Evolutionary conservation across 345 rosid species (phyloP).

Genomic region (Boechera stricta): DNA sequence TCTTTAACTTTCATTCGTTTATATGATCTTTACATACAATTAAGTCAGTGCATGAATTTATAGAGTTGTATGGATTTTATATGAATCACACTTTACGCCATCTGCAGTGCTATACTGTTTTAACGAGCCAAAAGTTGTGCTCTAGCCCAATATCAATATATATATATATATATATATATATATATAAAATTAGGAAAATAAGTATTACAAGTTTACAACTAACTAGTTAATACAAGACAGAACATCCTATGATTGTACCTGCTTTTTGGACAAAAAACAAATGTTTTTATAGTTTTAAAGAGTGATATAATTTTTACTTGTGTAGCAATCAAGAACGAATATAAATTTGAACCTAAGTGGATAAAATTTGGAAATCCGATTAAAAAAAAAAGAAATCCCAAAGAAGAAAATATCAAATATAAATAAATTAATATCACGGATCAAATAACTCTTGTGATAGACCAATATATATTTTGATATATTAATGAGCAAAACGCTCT

Average conservation of each 20-base stretch:
- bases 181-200: neutral
- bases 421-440: neutral
- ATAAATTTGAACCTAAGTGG: neutral
- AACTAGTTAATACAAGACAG: neutral
- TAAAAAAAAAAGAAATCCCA: neutral
- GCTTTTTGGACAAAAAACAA: neutral
- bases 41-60: conserved; percentile 22
- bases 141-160: neutral
- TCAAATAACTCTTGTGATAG: neutral
- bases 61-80: conserved; percentile 27
- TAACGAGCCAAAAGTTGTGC: conserved; percentile 8
- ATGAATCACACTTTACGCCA: conserved; percentile 1
- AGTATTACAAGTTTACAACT: neutral
- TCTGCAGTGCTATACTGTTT: neutral
- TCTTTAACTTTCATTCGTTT: conserved; percentile 10
- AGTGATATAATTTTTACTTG: neutral
- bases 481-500: conserved; percentile 3
- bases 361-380: no score
- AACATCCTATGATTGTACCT: neutral
- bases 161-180: neutral
- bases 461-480: neutral
- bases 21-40: conserved; percentile 28
- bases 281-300: neutral
- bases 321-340: neutral
- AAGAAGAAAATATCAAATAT: neutral